Evolutionary conservation across 306 rosid species (phyloP).

Genomic region (Fragaria ananassa): DNA sequence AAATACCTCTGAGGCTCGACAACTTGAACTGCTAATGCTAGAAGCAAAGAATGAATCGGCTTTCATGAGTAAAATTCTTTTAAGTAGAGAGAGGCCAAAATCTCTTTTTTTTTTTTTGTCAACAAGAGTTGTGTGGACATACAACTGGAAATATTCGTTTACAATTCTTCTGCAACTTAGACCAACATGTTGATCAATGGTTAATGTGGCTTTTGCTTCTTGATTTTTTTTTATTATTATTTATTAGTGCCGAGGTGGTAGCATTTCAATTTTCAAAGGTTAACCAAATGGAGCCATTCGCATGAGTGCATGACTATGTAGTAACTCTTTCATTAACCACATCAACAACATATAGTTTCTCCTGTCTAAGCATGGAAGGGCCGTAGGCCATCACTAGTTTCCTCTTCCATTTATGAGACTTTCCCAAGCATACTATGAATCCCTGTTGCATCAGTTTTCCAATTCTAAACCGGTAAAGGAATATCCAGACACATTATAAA

Average conservation of each 20-base stretch:
- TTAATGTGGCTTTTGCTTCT: conserved; percentile 4
- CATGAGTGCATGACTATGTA: too few relatives aligned
- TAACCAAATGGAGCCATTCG: too few relatives aligned
- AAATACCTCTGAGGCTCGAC: conserved; percentile 21
- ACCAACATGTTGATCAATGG: conserved; percentile 11
- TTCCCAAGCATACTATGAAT: neutral
- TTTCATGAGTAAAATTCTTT: neutral
- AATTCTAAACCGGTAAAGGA: neutral
- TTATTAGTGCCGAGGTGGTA: neutral
- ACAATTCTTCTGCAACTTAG: conserved; percentile 24
- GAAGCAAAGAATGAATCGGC: neutral
- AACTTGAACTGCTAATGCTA: neutral
- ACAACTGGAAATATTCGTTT: conserved; percentile 22
- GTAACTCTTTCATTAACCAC: too few relatives aligned
- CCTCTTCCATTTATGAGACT: neutral
- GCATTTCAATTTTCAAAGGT: neutral
- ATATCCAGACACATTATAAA: neutral
- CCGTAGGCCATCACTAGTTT: neutral
- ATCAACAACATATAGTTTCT: too few relatives aligned
- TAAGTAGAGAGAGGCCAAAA: conserved; percentile 24
- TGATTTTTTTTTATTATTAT: too few relatives aligned
- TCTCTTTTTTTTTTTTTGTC: conserved; percentile 23
- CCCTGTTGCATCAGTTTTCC: neutral
- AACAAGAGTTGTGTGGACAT: conserved; percentile 9
- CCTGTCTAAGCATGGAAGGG: too few relatives aligned